Percentiles rank a stretch among this genome's conserved stretches.
phyloP scores from a whole-genome alignment of 192 early-diverging fungal genomes.

The Coemansia sp. region DNA sequence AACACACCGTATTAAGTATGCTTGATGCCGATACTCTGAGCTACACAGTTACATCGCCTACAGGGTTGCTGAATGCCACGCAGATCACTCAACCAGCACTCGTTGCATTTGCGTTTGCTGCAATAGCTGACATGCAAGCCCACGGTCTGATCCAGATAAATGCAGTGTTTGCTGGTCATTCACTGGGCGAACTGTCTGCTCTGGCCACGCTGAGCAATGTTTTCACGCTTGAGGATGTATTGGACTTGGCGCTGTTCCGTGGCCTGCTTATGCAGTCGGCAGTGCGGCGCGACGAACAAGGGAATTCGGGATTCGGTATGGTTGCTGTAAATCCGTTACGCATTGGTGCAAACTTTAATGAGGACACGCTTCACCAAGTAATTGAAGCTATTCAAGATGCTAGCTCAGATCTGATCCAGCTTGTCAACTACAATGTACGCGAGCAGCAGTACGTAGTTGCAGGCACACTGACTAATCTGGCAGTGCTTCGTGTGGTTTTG shows the following conservation, averaged over 20 bases:
- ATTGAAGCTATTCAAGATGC: conserved; percentile 67
- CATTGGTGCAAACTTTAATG: conserved; percentile 71
- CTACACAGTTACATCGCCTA: conserved; percentile 25
- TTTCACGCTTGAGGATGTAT: conserved; percentile 72
- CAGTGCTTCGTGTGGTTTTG: conserved; percentile 78
- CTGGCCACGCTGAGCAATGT: conserved; percentile 79
- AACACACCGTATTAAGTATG: too few species aligned
- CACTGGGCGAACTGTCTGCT: conserved; percentile 86
- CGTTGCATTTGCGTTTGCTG: conserved; percentile 83
- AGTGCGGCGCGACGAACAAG: conserved; percentile 73
- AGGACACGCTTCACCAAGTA: conserved; percentile 64
- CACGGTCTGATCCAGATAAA: conserved; percentile 76
- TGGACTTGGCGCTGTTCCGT: conserved; percentile 91
- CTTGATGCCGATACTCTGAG: too few species aligned
- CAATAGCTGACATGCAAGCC: conserved; percentile 84
- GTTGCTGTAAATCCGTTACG: conserved; percentile 86
- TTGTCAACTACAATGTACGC: conserved; percentile 96
- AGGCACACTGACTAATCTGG: conserved; percentile 77
- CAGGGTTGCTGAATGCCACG: conserved; percentile 84
- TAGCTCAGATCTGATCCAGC: conserved; percentile 75
- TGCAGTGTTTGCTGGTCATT: conserved; percentile 90
- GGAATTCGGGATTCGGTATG: conserved; percentile 93
- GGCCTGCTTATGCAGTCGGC: conserved; percentile 97
- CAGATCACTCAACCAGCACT: conserved; percentile 88
- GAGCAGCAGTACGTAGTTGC: conserved; percentile 93